A percentile compares a stretch with the other conserved stretches of the same genome.
Evolutionary conservation across 352 stramenopile genomes (phyloP).

Genomic region (Phytophthora agathidicida): DNA sequence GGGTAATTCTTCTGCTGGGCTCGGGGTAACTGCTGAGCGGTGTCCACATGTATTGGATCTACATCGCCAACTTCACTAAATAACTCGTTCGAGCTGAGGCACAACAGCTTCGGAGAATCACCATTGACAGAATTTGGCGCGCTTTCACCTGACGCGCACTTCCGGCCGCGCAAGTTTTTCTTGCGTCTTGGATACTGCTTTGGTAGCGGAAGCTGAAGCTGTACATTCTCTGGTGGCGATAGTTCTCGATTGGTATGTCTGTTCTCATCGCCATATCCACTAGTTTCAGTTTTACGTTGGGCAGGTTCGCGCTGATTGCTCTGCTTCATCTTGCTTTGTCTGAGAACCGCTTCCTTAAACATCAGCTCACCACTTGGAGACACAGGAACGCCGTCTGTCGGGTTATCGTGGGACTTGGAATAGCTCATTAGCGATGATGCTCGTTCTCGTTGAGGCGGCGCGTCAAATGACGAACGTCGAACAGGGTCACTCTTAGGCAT

Average conservation of each 20-base stretch:
- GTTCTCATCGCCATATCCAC: slow-evolving; percentile 21
- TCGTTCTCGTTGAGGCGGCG: slow-evolving; percentile 24
- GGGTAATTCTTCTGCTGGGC: slow-evolving; percentile 22
- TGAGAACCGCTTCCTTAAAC: slow-evolving; percentile 65
- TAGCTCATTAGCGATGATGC: slow-evolving; percentile 30
- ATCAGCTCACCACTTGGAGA: slow-evolving; percentile 37
- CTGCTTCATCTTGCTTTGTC: slow-evolving; percentile 36
- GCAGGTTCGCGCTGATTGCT: slow-evolving; percentile 8
- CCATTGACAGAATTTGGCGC: slow-evolving; percentile 9
- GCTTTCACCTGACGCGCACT: slow-evolving; percentile 14
- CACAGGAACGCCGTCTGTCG: background rate
- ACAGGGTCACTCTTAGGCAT: slow-evolving; percentile 18
- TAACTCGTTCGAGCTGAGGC: slow-evolving; percentile 32
- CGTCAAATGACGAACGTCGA: slow-evolving; percentile 6
- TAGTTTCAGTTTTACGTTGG: background rate
- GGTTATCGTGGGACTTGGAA: slow-evolving; percentile 18
- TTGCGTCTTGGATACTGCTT: slow-evolving; percentile 21
- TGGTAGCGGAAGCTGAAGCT: slow-evolving; percentile 2
- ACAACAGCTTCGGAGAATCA: slow-evolving; percentile 12
- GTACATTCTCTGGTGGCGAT: background rate
- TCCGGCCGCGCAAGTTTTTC: slow-evolving; percentile 20
- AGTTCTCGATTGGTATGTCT: slow-evolving; percentile 12
- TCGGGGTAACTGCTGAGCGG: slow-evolving; percentile 20
- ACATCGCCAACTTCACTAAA: slow-evolving; percentile 15
- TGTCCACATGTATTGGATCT: slow-evolving; percentile 4